These are phyloP conservation scores for Psilocybe tampanensis DNA, from an alignment of 768 basidiomycete species.

Conservation along the genomic window DNA sequence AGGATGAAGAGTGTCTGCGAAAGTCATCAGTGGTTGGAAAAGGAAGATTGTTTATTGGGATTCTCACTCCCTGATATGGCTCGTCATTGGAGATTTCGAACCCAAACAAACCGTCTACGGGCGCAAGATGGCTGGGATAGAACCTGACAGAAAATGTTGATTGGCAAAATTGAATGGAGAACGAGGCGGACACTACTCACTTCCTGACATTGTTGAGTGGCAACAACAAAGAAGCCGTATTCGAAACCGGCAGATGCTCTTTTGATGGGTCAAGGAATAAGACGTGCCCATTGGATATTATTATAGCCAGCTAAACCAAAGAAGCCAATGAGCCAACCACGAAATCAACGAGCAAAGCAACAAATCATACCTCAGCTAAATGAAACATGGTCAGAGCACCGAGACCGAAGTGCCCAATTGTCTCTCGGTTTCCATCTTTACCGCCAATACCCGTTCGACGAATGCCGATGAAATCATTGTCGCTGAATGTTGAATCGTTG, in stretches of 20 bases:
- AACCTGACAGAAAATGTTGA: conserved; percentile 31
- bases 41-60: neutral
- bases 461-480: conserved; percentile 49
- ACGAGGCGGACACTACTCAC: no score
- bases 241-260: conserved; percentile 36
- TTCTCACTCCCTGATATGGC: conserved; percentile 43
- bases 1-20: conserved; percentile 37
- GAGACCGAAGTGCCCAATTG: conserved; percentile 54
- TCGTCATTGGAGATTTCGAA: conserved; percentile 31
- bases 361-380: conserved; percentile 44
- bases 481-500: conserved; percentile 44
- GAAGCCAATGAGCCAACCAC: neutral
- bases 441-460: conserved; percentile 46
- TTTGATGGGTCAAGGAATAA: conserved; percentile 50
- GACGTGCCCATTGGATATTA: conserved; percentile 33
- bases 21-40: neutral
- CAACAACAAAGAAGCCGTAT: conserved; percentile 31
- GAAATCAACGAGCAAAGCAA: neutral
- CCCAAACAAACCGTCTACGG: conserved; percentile 41
- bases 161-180: no score
- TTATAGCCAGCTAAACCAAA: conserved; percentile 29
- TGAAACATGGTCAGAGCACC: conserved; percentile 57
- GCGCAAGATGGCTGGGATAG: conserved; percentile 43
- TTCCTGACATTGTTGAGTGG: conserved; percentile 36
- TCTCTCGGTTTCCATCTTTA: conserved; percentile 36